Evolutionary conservation across 2,329 filamentous ascomycete species (phyloP).

Genomic region (Akanthomyces muscarius): DNA sequence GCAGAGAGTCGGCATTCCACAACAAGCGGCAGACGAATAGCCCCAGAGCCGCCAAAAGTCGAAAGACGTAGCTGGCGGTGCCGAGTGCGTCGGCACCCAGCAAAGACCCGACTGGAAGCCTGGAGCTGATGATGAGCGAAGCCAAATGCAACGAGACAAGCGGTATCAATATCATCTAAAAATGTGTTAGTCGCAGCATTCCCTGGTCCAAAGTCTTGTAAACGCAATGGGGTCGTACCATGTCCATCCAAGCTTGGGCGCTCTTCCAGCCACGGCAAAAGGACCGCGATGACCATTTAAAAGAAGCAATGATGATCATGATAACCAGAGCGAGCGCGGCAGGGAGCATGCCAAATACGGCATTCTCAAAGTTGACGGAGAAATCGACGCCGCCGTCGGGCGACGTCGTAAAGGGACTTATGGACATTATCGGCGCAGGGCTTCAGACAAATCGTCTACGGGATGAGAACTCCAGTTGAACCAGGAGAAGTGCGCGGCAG

Average conservation of each 20-base stretch:
- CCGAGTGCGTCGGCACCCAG: background rate
- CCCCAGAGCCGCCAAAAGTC: background rate
- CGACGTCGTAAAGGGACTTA: background rate
- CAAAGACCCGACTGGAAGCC: background rate
- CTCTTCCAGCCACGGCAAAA: background rate
- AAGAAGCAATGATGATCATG: background rate
- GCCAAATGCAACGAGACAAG: background rate
- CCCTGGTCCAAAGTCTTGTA: too few species aligned
- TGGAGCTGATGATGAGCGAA: background rate
- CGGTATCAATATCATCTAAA: background rate
- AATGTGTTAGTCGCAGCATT: too few species aligned
- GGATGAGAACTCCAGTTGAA: background rate
- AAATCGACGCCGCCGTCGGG: background rate
- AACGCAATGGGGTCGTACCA: background rate
- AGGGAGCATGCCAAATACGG: background rate
- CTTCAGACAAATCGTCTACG: background rate
- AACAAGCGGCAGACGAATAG: background rate
- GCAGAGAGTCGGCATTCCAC: background rate
- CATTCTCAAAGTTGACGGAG: background rate
- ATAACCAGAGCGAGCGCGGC: background rate
- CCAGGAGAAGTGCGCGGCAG: background rate
- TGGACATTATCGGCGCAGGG: background rate
- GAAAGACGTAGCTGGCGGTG: background rate
- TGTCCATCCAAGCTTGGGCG: background rate
- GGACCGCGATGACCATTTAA: background rate